Percentiles rank a stretch among this genome's conserved stretches.
phyloP scores from a whole-genome alignment of 192 early-diverging fungal species.

The Allomyces macrogynus region DNA sequence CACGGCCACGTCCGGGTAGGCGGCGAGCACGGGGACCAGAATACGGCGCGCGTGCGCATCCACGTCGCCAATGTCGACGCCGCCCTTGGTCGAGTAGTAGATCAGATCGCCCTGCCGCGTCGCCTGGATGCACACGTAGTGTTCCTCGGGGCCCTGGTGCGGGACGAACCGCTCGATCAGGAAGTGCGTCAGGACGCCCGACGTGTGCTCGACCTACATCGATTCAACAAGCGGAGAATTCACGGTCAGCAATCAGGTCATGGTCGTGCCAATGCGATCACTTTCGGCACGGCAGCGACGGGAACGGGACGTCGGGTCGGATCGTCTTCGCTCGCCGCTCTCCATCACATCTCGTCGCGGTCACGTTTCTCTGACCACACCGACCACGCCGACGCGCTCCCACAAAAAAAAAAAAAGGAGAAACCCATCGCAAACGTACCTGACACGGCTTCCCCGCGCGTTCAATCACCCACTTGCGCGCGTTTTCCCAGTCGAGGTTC shows the following conservation, averaged over 20 bases:
- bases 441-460: slow-evolving; percentile 66
- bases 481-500: slow-evolving; percentile 72
- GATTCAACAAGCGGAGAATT: slow-evolving; percentile 1
- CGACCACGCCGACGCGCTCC: not conserved
- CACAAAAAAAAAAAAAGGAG: not conserved
- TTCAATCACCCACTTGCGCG: slow-evolving; percentile 74
- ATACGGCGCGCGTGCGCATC: slow-evolving; percentile 87
- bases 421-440: not conserved
- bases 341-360: not conserved
- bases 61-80: slow-evolving; percentile 95
- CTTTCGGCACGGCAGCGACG: not conserved
- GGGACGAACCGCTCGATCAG: slow-evolving; percentile 86
- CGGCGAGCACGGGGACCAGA: slow-evolving; percentile 55
- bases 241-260: not conserved
- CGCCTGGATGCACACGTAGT: slow-evolving; percentile 93
- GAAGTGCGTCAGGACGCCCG: slow-evolving; percentile 81
- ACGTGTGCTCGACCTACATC: slow-evolving; percentile 57
- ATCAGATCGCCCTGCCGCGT: slow-evolving; percentile 88
- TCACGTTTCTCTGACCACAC: not conserved
- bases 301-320: too few relatives aligned
- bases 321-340: too few relatives aligned
- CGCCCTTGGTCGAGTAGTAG: slow-evolving; percentile 95
- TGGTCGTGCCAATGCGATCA: not conserved
- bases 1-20: slow-evolving; percentile 42
- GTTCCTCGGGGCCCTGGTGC: slow-evolving; percentile 78